Evolutionary conservation across 768 basidiomycete species (phyloP).

Genomic region (Macrolepiota dolichaula): DNA sequence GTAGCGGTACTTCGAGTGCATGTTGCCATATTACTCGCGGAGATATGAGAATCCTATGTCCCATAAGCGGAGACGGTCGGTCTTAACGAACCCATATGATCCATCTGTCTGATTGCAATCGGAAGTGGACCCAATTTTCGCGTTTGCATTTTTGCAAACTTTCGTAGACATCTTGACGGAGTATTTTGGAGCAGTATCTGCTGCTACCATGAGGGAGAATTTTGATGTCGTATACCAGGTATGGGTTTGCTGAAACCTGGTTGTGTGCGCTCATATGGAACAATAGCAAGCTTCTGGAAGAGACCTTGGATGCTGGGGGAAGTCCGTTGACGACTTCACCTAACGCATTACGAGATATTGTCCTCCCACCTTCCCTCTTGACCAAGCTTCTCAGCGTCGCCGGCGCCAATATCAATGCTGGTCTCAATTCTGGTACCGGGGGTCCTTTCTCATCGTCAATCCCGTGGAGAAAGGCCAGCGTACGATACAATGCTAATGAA

Average conservation of each 20-base stretch:
- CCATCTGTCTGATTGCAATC: constrained; percentile 15
- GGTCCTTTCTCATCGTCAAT: constrained; percentile 83
- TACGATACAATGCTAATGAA: constrained; percentile 85
- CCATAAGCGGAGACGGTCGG: constrained; percentile 83
- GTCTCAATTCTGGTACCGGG: constrained; percentile 42
- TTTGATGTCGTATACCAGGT: constrained; percentile 97
- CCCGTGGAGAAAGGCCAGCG: constrained; percentile 86
- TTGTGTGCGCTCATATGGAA: constrained; percentile 9
- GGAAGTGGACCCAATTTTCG: constrained; percentile 84
- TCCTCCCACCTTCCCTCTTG: constrained; percentile 86
- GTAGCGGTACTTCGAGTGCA: constrained; percentile 54
- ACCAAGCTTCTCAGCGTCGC: constrained; percentile 61
- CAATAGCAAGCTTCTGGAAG: constrained; percentile 73
- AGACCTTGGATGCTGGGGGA: constrained; percentile 91
- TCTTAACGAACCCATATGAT: constrained; percentile 12
- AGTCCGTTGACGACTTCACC: constrained; percentile 89
- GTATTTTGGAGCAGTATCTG: constrained; percentile 85
- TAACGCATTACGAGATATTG: constrained; percentile 89
- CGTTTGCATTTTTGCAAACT: constrained; percentile 83
- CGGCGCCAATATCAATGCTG: constrained; percentile 45
- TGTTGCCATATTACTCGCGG: constrained; percentile 80
- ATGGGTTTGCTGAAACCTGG: constrained; percentile 14
- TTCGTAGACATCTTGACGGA: constrained; percentile 82
- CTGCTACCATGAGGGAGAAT: constrained; percentile 79
- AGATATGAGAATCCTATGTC: constrained; percentile 75